Percentiles rank a stretch among this genome's conserved stretches.
phyloP scores from a whole-genome alignment of 257 asterid species.

The Rubia yunnanensis region DNA sequence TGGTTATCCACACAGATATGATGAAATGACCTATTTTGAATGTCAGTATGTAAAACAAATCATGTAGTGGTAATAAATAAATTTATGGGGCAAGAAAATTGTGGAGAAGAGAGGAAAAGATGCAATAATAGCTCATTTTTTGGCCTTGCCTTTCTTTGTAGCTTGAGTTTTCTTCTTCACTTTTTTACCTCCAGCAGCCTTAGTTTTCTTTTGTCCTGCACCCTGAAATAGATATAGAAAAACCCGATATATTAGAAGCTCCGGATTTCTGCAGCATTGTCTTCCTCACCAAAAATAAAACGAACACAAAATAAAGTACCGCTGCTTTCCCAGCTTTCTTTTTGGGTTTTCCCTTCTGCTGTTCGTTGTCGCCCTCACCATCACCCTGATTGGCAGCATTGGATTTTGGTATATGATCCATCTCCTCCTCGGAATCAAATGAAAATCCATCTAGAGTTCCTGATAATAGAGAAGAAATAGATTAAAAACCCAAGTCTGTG shows the following conservation, averaged over 20 bases:
- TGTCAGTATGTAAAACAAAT: no score
- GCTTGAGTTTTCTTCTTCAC: slow-evolving; percentile 65
- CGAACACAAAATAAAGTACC: slow-evolving; percentile 27
- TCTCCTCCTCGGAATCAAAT: slow-evolving; percentile 82
- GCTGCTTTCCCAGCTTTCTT: slow-evolving; percentile 45
- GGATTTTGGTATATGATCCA: slow-evolving; percentile 43
- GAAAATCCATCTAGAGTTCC: slow-evolving; percentile 91
- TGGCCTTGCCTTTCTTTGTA: slow-evolving; percentile 52
- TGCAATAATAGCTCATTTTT: slow-evolving; percentile 40
- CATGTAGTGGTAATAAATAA: neutral
- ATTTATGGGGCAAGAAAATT: neutral
- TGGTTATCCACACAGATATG: neutral
- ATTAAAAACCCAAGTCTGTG: neutral
- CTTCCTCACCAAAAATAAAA: neutral
- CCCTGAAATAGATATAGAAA: slow-evolving; percentile 51
- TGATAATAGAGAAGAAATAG: slow-evolving; percentile 24
- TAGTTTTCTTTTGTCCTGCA: slow-evolving; percentile 46
- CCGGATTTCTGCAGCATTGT: slow-evolving; percentile 4
- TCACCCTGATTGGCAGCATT: slow-evolving; percentile 41
- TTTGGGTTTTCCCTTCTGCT: slow-evolving; percentile 45
- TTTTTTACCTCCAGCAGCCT: slow-evolving; percentile 62
- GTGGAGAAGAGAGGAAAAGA: neutral
- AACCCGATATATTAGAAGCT: slow-evolving; percentile 15
- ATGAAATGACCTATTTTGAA: neutral
- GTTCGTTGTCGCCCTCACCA: slow-evolving; percentile 50